phyloP scores from a whole-genome alignment of 805 yeast species.

The Metschnikowia koreensis region DNA sequence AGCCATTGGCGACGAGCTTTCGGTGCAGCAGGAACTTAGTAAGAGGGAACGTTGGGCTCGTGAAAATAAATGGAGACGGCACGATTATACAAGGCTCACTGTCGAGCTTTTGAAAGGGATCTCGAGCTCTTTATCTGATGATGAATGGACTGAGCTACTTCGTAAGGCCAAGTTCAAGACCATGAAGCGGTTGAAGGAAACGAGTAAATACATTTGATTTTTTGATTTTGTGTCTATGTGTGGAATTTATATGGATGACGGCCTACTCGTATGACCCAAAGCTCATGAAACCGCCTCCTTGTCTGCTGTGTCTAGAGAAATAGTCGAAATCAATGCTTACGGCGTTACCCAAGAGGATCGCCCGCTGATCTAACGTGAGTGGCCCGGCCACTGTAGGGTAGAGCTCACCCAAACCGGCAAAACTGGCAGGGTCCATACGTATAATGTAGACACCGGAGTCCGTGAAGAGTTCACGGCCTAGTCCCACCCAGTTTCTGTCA shows the following conservation, averaged over 20 bases:
- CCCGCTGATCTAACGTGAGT: slow-evolving; percentile 77
- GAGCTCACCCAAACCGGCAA: slow-evolving; percentile 52
- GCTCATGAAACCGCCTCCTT: slow-evolving; percentile 45
- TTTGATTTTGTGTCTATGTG: background rate
- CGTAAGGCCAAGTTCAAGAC: slow-evolving; percentile 24
- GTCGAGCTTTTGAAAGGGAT: slow-evolving; percentile 45
- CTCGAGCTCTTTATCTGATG: slow-evolving; percentile 32
- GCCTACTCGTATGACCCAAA: slow-evolving; percentile 28
- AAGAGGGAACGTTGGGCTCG: slow-evolving; percentile 53
- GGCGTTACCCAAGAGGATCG: slow-evolving; percentile 81
- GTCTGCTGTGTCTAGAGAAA: slow-evolving; percentile 83
- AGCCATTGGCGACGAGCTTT: slow-evolving; percentile 40
- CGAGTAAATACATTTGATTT: no score
- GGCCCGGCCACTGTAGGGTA: slow-evolving; percentile 52
- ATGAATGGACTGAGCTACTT: slow-evolving; percentile 37
- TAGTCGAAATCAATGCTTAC: slow-evolving; percentile 94
- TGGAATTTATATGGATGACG: background rate
- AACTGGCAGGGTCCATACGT: slow-evolving; percentile 74
- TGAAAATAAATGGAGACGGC: slow-evolving; percentile 54
- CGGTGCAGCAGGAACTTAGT: slow-evolving; percentile 37
- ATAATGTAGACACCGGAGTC: slow-evolving; percentile 92
- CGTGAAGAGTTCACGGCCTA: slow-evolving; percentile 88
- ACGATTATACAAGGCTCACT: slow-evolving; percentile 52
- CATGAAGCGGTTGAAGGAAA: background rate
- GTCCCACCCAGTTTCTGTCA: slow-evolving; percentile 92